Evolutionary conservation across 768 basidiomycete genomes (phyloP).

Genomic region (Termitomyces sp.): DNA sequence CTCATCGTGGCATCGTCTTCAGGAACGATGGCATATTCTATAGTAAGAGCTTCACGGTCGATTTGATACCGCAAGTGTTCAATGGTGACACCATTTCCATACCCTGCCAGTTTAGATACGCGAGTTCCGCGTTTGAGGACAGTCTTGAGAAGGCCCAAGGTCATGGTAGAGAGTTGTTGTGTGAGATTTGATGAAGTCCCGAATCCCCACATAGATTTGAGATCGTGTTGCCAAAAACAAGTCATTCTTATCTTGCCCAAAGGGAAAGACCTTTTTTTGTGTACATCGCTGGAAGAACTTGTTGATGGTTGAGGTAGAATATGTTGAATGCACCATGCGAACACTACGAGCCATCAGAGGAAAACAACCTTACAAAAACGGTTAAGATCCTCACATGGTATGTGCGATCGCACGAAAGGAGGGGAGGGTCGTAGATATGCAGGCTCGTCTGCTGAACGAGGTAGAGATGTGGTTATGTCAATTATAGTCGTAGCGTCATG

Average conservation of each 20-base stretch:
- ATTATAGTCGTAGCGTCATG: constrained; percentile 78
- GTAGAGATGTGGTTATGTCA: constrained; percentile 91
- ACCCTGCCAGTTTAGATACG: constrained; percentile 71
- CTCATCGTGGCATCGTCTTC: constrained; percentile 50
- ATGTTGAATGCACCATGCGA: constrained; percentile 92
- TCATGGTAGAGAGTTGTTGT: constrained; percentile 85
- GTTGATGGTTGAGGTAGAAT: constrained; percentile 32
- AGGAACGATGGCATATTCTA: constrained; percentile 82
- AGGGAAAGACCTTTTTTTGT: constrained; percentile 28
- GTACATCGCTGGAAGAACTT: constrained; percentile 18
- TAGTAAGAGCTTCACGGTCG: constrained; percentile 74
- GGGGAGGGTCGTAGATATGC: constrained; percentile 88
- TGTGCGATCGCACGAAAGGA: constrained; percentile 86
- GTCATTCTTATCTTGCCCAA: constrained; percentile 64
- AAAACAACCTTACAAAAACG: not conserved
- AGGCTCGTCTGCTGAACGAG: constrained; percentile 86
- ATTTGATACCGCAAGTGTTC: constrained; percentile 77
- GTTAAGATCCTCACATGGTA: constrained; percentile 45
- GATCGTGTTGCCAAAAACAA: constrained; percentile 94
- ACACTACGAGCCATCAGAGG: constrained; percentile 41
- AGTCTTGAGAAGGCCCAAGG: constrained; percentile 76
- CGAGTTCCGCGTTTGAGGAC: constrained; percentile 70
- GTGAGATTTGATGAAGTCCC: constrained; percentile 58
- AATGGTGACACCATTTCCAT: constrained; percentile 77
- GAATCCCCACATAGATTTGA: constrained; percentile 82